phyloP scores from a whole-genome alignment of 352 stramenopile species.

The Globisporangium acanthophoron region DNA sequence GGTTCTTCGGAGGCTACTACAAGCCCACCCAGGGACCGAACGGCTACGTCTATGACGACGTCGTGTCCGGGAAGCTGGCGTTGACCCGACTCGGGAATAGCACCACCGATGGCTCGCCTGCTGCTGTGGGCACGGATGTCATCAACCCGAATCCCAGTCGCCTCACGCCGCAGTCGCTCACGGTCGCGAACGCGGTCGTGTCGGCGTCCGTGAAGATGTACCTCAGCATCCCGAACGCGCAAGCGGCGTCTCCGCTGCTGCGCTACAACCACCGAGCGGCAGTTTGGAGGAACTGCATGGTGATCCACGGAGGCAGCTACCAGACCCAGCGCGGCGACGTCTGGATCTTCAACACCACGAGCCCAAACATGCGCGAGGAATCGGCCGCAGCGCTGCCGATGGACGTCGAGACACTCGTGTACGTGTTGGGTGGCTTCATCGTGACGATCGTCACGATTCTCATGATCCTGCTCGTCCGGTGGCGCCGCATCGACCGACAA shows the following conservation, averaged over 20 bases:
- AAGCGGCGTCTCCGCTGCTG: constrained; percentile 26
- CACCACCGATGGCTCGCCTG: not conserved
- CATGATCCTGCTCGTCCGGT: constrained; percentile 54
- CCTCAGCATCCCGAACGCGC: constrained; percentile 9
- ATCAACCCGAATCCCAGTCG: constrained; percentile 7
- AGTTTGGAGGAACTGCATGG: constrained; percentile 48
- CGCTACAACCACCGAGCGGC: constrained; percentile 63
- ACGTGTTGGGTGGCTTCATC: constrained; percentile 65
- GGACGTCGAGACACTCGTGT: constrained; percentile 64
- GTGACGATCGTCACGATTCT: constrained; percentile 54
- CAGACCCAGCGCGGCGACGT: constrained; percentile 60
- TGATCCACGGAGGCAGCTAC: constrained; percentile 70
- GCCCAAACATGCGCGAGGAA: constrained; percentile 21
- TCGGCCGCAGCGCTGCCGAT: constrained; percentile 25
- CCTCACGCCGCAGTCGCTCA: constrained; percentile 6
- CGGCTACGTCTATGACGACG: constrained; percentile 70
- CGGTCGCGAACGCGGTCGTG: not conserved
- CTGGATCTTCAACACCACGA: constrained; percentile 64
- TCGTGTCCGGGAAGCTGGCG: constrained; percentile 33
- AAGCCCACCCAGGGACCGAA: constrained; percentile 40
- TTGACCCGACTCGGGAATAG: constrained; percentile 10
- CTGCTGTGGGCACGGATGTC: not conserved
- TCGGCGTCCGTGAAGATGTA: constrained; percentile 26
- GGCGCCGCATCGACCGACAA: constrained; percentile 50
- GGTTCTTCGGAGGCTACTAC: constrained; percentile 77